A percentile compares a stretch with the other conserved stretches of the same genome.
Conservation (phyloP, 2,329 filamentous ascomycete species). For the Monosporascus sp. region DNA sequence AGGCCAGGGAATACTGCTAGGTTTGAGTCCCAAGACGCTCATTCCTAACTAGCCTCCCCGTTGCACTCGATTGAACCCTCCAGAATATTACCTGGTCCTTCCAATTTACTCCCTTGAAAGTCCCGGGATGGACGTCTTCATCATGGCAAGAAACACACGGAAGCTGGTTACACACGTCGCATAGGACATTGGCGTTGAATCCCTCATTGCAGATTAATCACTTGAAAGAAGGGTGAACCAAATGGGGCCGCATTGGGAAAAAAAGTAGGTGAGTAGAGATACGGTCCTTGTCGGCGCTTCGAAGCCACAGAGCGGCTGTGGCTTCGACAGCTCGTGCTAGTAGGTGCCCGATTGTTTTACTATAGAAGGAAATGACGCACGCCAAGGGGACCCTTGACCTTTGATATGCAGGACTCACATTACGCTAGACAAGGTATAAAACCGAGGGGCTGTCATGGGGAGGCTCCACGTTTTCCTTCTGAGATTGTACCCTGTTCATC, state of each 20-base stretch:
- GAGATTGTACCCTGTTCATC: too few species aligned
- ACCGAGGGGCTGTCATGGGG: too few species aligned
- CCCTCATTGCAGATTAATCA: neutral
- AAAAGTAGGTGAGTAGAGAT: neutral
- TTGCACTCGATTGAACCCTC: neutral
- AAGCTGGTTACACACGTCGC: neutral
- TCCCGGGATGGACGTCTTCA: neutral
- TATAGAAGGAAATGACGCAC: too few species aligned
- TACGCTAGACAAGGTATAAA: too few species aligned
- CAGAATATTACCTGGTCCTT: neutral
- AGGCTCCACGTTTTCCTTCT: too few species aligned
- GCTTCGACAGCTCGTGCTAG: too few species aligned
- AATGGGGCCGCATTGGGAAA: neutral
- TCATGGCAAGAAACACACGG: neutral
- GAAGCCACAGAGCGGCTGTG: too few species aligned
- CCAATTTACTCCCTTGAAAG: neutral
- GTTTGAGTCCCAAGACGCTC: neutral
- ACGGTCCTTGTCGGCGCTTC: too few species aligned
- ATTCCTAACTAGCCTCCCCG: neutral
- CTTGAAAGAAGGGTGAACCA: neutral
- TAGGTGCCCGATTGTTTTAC: too few species aligned
- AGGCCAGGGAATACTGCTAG: neutral
- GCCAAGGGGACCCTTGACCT: too few species aligned
- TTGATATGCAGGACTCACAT: too few species aligned
- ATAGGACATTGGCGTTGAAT: neutral